Base-by-base conservation (phyloP, 2,329 filamentous ascomycete genomes). In the Lecanoromycetidae sp. region DNA sequence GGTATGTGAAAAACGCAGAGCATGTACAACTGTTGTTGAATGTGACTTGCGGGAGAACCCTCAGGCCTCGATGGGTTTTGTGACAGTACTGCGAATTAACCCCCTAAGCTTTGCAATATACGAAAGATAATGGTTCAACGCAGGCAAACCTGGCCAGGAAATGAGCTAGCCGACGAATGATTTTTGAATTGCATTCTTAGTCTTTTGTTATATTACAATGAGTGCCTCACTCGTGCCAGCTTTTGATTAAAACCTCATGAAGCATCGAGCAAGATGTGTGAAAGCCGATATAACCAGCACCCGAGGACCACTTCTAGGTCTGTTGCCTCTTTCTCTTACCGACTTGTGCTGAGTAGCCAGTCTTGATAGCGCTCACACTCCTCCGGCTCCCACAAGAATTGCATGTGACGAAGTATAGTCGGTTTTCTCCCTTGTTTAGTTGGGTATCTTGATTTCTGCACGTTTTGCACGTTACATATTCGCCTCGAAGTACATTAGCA, bases 391-490 rank as follows among this genome's bases (percentile, higher is more conserved):
- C 81, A 61, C 83, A 87, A 50, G 81, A 83, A 71, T 91, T 94
- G 80, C 90, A 95, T 51, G 88, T 95, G 63, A 98, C 87, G 74
- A 96, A 98, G 74, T 94, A 95, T 55, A 98, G 76, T 72, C 91
- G 84, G 76, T 96, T 98, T 71, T 98, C 91, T 69, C 90, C 91
- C 76, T 96, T 96, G 79, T 83, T 93, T 63, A 98, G 80, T 65
- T 94, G 87, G 46, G 90, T 95, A 63, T 95, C 87, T 61, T 87
- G 86, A 23, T 84, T 88, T 63, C 88, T 80, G 75, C 91, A 98
- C 33, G 91, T 98, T 73, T 95, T 95, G 82, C 91, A 98, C 44
- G 90, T 95, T 54, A 98, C 90, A 64, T 96, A 96, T 72, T 96
- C 90, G 68, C 93, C 80, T 82, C 54, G 38, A 6, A n/a, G 9